phyloP scores from a whole-genome alignment of 352 stramenopile species.

The Phytophthora tubulina region DNA sequence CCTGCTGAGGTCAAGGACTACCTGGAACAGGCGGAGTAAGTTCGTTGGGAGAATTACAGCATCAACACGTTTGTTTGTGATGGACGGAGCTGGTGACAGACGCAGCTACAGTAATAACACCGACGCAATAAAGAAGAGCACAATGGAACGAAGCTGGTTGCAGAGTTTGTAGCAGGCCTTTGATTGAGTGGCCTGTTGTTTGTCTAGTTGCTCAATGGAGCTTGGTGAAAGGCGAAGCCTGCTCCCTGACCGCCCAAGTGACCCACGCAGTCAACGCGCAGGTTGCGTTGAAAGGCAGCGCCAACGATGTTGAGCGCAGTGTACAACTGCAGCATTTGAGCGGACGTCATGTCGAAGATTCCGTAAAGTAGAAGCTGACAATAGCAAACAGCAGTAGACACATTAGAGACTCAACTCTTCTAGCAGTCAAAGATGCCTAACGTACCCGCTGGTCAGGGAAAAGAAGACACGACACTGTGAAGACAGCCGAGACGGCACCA shows the following conservation, averaged over 20 bases:
- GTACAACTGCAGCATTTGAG: slow-evolving; percentile 74
- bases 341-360: slow-evolving; percentile 65
- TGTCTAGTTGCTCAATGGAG: slow-evolving; percentile 37
- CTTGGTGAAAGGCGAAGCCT: slow-evolving; percentile 65
- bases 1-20: slow-evolving; percentile 99
- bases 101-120: slow-evolving; percentile 34
- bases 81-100: neutral
- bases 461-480: slow-evolving; percentile 81
- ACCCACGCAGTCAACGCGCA: slow-evolving; percentile 79
- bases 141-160: slow-evolving; percentile 22
- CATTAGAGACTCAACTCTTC: slow-evolving; percentile 9
- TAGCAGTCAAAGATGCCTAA: slow-evolving; percentile 1
- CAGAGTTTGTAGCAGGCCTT: slow-evolving; percentile 4
- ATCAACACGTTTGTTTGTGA: slow-evolving; percentile 34
- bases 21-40: slow-evolving; percentile 98
- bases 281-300: slow-evolving; percentile 63
- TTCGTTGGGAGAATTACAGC: slow-evolving; percentile 19
- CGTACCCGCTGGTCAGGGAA: slow-evolving; percentile 74
- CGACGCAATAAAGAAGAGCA: slow-evolving; percentile 39
- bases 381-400: neutral
- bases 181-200: slow-evolving; percentile 17
- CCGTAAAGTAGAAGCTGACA: slow-evolving; percentile 70
- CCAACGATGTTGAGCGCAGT: slow-evolving; percentile 70
- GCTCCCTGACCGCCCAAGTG: slow-evolving; percentile 76
- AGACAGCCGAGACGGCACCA: slow-evolving; percentile 81